Percentiles rank a stretch among this genome's conserved stretches.
Evolutionary conservation across 1,284 basidiomycete species (phyloP).

Genomic region (Agroathelia rolfsii): DNA sequence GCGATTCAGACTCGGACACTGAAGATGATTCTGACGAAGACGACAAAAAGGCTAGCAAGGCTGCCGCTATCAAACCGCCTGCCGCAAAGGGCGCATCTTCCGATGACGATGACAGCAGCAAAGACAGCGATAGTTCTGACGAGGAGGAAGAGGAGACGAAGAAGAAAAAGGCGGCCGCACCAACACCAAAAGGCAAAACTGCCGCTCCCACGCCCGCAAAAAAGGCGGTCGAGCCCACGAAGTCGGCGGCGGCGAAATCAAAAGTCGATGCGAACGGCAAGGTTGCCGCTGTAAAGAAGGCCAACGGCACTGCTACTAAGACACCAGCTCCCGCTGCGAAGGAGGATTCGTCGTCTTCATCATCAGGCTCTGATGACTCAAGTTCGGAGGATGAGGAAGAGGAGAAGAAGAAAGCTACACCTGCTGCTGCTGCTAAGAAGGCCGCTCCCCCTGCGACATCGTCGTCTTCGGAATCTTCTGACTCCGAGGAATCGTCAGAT

Average conservation of each 20-base stretch:
- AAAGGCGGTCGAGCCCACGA: constrained; percentile 14
- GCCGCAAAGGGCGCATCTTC: constrained; percentile 4
- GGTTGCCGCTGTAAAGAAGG: not conserved
- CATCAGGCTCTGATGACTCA: constrained; percentile 3
- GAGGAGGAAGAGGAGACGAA: constrained; percentile 14
- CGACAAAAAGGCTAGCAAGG: constrained; percentile 30
- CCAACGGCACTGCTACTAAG: constrained; percentile 12
- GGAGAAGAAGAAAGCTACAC: constrained; percentile 7
- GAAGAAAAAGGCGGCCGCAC: constrained; percentile 11
- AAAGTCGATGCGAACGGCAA: constrained; percentile 8
- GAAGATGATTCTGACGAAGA: constrained; percentile 21
- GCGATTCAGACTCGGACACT: constrained; percentile 16
- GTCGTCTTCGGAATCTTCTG: constrained; percentile 12
- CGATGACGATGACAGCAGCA: constrained; percentile 3
- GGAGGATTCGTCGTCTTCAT: constrained; percentile 6
- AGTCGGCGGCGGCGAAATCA: constrained; percentile 12
- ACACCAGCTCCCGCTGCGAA: constrained; percentile 22
- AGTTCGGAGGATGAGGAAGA: constrained; percentile 5
- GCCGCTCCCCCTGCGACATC: constrained; percentile 12
- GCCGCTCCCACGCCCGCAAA: constrained; percentile 10
- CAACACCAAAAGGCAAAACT: constrained; percentile 1
- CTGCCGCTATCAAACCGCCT: constrained; percentile 25
- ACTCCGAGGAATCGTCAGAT: constrained; percentile 19
- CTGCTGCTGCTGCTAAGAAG: constrained; percentile 10
- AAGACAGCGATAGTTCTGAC: constrained; percentile 8